Conservation (phyloP, 202 grass and related monocot species). For the Digitaria exilis region DNA sequence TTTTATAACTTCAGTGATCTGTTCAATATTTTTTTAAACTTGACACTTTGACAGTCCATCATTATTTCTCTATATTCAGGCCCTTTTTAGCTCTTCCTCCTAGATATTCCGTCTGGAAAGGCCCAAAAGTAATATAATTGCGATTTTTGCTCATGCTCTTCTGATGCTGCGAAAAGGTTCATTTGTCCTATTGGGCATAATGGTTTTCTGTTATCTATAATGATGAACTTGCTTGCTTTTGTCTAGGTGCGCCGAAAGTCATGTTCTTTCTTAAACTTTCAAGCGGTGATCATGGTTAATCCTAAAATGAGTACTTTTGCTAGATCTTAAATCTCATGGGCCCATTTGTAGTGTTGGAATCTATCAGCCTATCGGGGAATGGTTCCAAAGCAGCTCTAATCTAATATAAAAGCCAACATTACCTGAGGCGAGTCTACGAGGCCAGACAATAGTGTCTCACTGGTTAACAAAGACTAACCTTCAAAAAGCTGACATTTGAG, state of each 20-base stretch:
- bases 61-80: conserved; percentile 30
- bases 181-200: conserved; percentile 37
- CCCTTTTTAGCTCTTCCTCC: conserved; percentile 1
- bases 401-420: not conserved
- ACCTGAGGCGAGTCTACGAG: not conserved
- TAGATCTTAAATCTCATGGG: not conserved
- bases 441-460: not conserved
- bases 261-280: conserved; percentile 25
- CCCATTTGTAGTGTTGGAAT: not conserved
- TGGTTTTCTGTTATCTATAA: conserved; percentile 18
- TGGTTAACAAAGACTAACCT: not conserved
- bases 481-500: not conserved
- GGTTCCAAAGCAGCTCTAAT: not conserved
- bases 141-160: not conserved
- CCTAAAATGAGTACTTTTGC: not conserved
- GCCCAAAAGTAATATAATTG: not conserved
- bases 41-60: not conserved
- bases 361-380: not conserved
- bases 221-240: not conserved
- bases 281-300: not conserved
- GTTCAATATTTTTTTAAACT: not conserved
- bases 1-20: conserved; percentile 1
- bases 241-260: conserved; percentile 14
- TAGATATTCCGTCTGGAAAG: conserved; percentile 28
- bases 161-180: conserved; percentile 9